phyloP scores from a whole-genome alignment of 176 grass and related monocot species.

The Cymbopogon citratus region DNA sequence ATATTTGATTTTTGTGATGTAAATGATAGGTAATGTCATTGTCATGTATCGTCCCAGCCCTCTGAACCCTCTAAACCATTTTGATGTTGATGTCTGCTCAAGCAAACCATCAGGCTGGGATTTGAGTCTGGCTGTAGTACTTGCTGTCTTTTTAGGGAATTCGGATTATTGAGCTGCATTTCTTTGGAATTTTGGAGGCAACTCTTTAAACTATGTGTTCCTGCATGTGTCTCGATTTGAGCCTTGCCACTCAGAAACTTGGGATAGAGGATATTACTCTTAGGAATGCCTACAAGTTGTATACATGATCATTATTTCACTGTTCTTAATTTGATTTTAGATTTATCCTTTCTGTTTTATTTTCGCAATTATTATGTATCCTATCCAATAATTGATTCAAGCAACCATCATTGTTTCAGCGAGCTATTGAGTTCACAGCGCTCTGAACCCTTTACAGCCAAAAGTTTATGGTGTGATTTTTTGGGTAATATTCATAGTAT shows the following conservation, averaged over 20 bases:
- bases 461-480: neutral
- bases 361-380: neutral
- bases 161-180: neutral
- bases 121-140: neutral
- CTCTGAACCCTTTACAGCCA: neutral
- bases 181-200: neutral
- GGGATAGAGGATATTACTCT: slow-evolving; percentile 4
- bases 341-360: neutral
- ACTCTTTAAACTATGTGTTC: neutral
- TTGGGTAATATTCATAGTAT: neutral
- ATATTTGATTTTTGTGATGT: too few relatives aligned
- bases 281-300: neutral
- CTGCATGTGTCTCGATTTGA: neutral
- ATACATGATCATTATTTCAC: neutral
- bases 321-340: neutral
- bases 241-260: neutral
- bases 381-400: neutral
- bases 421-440: neutral
- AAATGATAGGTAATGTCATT: too few relatives aligned
- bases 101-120: too few relatives aligned
- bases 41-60: slow-evolving; percentile 11
- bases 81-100: too few relatives aligned
- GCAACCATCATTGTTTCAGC: neutral
- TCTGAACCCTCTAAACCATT: slow-evolving; percentile 17
- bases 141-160: neutral